These are phyloP conservation scores for Viola odorata DNA, from an alignment of 345 rosid genomes.

Conservation along the genomic window DNA sequence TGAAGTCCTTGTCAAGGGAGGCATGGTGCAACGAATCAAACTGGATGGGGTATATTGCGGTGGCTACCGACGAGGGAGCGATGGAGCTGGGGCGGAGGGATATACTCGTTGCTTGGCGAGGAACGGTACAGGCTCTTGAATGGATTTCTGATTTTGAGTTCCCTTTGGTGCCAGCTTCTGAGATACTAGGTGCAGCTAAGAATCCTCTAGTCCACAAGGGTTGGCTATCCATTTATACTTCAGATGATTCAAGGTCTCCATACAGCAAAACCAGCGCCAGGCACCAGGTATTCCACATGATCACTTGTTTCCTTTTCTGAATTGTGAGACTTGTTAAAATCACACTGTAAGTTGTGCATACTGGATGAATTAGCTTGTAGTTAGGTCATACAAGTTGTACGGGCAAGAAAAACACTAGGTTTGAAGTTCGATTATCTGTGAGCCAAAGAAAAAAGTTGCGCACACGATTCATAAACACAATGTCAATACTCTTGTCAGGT, in stretches of 20 bases:
- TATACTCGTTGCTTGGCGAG: slow-evolving; percentile 46
- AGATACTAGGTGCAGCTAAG: slow-evolving; percentile 8
- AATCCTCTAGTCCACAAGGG: slow-evolving; percentile 37
- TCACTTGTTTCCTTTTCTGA: too few species aligned
- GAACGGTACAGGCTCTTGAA: slow-evolving; percentile 38
- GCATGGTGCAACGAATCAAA: slow-evolving; percentile 36
- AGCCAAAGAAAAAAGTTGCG: too few species aligned
- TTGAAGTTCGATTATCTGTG: too few species aligned
- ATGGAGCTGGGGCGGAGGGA: slow-evolving; percentile 46
- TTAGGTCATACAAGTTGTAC: too few species aligned
- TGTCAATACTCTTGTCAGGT: neutral
- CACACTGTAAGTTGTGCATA: too few species aligned
- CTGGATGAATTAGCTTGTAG: too few species aligned
- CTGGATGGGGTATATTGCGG: slow-evolving; percentile 59
- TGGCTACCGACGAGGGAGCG: slow-evolving; percentile 44
- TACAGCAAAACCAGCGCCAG: slow-evolving; percentile 41
- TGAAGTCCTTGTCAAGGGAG: slow-evolving; percentile 30
- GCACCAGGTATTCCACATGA: slow-evolving; percentile 41
- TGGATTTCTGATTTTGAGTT: slow-evolving; percentile 41
- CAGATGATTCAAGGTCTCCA: slow-evolving; percentile 36
- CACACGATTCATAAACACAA: too few species aligned
- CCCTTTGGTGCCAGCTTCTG: slow-evolving; percentile 25
- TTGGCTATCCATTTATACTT: slow-evolving; percentile 44
- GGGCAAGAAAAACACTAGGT: too few species aligned
- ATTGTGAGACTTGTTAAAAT: too few species aligned